These are phyloP conservation scores for Trametes villosa DNA, from an alignment of 768 basidiomycete genomes.

Conservation along the genomic window DNA sequence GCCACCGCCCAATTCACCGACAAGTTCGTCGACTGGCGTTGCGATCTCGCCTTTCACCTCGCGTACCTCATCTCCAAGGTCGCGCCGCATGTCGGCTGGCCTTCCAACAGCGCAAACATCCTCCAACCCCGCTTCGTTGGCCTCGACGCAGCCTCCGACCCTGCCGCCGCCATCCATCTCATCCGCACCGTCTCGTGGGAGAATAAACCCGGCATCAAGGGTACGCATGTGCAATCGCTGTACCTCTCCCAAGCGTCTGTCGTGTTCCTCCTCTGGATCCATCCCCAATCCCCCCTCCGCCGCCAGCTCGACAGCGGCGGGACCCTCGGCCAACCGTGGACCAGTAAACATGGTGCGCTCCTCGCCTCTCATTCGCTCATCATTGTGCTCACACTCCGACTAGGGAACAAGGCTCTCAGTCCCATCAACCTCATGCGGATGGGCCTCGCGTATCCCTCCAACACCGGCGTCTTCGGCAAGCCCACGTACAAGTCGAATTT, in stretches of 20 bases:
- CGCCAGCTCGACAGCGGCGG: not conserved
- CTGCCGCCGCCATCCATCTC: not conserved
- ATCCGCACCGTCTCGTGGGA: not conserved
- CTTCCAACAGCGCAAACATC: not conserved
- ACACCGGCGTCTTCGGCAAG: not conserved
- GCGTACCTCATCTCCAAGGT: constrained; percentile 1
- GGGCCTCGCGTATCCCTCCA: not conserved
- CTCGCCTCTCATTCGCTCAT: not conserved
- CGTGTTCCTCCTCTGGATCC: constrained; percentile 1
- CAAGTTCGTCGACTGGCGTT: not conserved
- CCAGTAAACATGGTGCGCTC: not conserved
- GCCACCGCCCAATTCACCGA: not conserved
- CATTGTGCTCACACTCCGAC: too few species aligned
- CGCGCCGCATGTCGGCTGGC: not conserved
- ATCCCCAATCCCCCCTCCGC: not conserved
- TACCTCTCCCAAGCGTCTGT: not conserved
- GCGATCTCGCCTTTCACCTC: constrained; percentile 1
- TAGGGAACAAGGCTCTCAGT: not conserved
- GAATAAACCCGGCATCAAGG: not conserved
- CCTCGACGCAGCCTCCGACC: not conserved
- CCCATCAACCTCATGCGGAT: not conserved
- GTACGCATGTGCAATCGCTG: not conserved
- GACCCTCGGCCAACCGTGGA: not conserved
- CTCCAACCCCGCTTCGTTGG: not conserved
- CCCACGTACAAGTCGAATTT: not conserved